Percentiles rank a stretch among this genome's conserved stretches.
Evolutionary conservation across 148 eudicot genomes (phyloP).

Genomic region (Selenicereus undatus): DNA sequence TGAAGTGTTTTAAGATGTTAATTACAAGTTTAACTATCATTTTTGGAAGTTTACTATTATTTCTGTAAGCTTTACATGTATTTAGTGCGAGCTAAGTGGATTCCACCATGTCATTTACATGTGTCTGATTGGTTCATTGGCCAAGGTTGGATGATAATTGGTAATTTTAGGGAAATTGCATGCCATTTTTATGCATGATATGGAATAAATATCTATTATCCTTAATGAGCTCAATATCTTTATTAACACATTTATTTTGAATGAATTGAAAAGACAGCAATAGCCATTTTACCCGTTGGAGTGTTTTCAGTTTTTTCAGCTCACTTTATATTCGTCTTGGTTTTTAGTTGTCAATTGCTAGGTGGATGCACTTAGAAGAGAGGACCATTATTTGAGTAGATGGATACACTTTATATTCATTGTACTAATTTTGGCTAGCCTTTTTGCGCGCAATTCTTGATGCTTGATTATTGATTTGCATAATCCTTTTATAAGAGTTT

Average conservation of each 20-base stretch:
- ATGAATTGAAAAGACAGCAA: too few species aligned
- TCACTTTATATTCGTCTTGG: not conserved
- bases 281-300: not conserved
- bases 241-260: too few species aligned
- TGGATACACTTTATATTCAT: not conserved
- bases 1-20: not conserved
- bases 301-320: not conserved
- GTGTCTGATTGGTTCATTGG: too few species aligned
- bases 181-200: too few species aligned
- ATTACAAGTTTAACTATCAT: not conserved
- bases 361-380: not conserved
- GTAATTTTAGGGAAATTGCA: too few species aligned
- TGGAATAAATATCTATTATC: too few species aligned
- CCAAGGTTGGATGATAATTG: not conserved
- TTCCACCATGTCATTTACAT: not conserved
- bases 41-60: not conserved
- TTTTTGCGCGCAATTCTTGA: not conserved
- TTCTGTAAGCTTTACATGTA: too few species aligned
- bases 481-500: too few species aligned
- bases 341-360: too few species aligned
- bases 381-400: not conserved
- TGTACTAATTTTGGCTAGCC: not conserved
- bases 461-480: too few species aligned
- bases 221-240: too few species aligned
- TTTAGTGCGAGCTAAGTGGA: too few species aligned